phyloP scores from a whole-genome alignment of 2,329 filamentous ascomycete genomes.

The Paracoccidioides brasiliensis region DNA sequence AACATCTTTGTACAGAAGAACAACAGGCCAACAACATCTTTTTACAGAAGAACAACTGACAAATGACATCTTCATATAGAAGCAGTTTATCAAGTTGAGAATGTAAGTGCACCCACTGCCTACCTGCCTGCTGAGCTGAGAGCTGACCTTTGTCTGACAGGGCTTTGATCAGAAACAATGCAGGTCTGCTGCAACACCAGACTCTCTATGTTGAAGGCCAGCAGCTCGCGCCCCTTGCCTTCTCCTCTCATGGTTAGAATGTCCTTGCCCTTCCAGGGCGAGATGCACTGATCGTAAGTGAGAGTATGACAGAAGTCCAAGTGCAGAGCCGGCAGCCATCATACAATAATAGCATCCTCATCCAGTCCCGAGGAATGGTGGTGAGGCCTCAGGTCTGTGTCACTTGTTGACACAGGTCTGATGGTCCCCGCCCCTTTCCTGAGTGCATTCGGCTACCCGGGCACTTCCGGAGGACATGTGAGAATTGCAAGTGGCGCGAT shows the following conservation, averaged over 20 bases:
- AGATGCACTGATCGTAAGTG: conserved; percentile 1
- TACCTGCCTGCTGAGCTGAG: too few species aligned
- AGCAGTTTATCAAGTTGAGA: too few species aligned
- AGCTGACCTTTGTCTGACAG: too few species aligned
- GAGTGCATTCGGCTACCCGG: conserved; percentile 1
- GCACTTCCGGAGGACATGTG: conserved; percentile 3
- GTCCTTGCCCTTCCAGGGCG: conserved; percentile 3
- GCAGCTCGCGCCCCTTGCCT: neutral
- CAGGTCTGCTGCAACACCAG: neutral
- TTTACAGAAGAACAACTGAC: too few species aligned
- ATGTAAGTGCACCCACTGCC: too few species aligned
- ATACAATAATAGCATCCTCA: conserved; percentile 2
- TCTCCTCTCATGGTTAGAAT: neutral
- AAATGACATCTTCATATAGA: too few species aligned
- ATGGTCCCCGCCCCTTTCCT: conserved; percentile 2
- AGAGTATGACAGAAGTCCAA: neutral
- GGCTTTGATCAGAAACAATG: too few species aligned
- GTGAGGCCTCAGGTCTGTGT: conserved; percentile 2
- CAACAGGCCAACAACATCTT: too few species aligned
- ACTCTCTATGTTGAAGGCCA: conserved; percentile 1
- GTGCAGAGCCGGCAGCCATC: neutral
- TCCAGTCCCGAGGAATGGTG: neutral
- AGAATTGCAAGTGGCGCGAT: conserved; percentile 6
- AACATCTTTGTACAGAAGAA: too few species aligned
- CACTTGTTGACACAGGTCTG: neutral